These are phyloP conservation scores for Ustilago hordei DNA, from an alignment of 1,284 basidiomycete genomes.

Conservation along the genomic window DNA sequence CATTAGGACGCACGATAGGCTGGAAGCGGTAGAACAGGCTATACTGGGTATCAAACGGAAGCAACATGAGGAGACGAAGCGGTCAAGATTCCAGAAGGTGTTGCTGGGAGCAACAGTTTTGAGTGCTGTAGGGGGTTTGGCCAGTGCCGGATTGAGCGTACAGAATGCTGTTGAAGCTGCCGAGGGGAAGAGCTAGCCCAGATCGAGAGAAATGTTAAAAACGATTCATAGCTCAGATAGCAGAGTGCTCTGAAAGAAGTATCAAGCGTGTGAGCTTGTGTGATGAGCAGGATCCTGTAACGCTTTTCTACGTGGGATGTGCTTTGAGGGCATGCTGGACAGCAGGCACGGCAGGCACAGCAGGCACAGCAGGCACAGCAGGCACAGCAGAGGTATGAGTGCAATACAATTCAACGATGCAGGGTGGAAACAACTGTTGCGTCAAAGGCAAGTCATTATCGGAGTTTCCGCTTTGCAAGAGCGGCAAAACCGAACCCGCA, in stretches of 20 bases:
- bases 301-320: too few relatives aligned
- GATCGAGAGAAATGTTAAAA: background rate
- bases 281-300: too few relatives aligned
- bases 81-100: constrained; percentile 8
- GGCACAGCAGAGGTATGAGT: too few relatives aligned
- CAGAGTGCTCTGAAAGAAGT: background rate
- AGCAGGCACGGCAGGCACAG: too few relatives aligned
- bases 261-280: background rate
- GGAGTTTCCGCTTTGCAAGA: too few relatives aligned
- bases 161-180: constrained; percentile 18
- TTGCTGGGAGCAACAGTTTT: background rate
- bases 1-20: background rate
- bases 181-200: constrained; percentile 1
- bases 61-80: constrained; percentile 8
- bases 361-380: too few relatives aligned
- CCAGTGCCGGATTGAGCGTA: constrained; percentile 10
- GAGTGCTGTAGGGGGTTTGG: constrained; percentile 6
- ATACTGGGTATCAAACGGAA: constrained; percentile 12
- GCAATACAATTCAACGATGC: too few relatives aligned
- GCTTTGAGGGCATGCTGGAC: too few relatives aligned
- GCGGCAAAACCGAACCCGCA: too few relatives aligned
- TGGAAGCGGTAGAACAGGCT: constrained; percentile 5
- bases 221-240: background rate
- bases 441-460: too few relatives aligned
- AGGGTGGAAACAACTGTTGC: too few relatives aligned